phyloP scores from a whole-genome alignment of 768 basidiomycete genomes.

The Pleurotus salmoneostramineus region DNA sequence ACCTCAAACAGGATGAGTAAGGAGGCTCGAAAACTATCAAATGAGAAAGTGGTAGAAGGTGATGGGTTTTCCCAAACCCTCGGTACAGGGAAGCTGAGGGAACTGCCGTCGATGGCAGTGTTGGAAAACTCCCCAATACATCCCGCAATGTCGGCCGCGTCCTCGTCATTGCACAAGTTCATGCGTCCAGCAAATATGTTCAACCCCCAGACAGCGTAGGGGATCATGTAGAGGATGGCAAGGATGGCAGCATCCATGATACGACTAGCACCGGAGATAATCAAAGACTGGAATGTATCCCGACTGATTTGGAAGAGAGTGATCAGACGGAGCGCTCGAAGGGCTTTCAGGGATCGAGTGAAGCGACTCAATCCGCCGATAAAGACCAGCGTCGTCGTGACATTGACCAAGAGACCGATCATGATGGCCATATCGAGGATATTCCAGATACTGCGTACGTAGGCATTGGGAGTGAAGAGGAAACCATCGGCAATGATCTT shows the following conservation, averaged over 20 bases:
- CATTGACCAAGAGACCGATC: conserved; percentile 69
- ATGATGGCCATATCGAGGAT: conserved; percentile 85
- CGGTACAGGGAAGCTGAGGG: conserved; percentile 72
- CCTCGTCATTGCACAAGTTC: conserved; percentile 78
- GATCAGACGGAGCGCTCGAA: conserved; percentile 85
- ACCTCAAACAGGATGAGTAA: conserved; percentile 94
- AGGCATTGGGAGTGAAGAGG: conserved; percentile 87
- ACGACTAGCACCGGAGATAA: conserved; percentile 80
- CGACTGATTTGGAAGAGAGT: conserved; percentile 87
- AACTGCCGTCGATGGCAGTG: conserved; percentile 47
- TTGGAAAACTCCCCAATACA: conserved; percentile 77
- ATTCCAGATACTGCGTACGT: conserved; percentile 91
- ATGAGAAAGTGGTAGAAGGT: conserved; percentile 80
- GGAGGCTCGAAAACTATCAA: conserved; percentile 81
- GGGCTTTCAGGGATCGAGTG: conserved; percentile 81
- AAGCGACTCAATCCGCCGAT: conserved; percentile 78
- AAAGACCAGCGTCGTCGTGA: conserved; percentile 67
- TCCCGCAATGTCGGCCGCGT: conserved; percentile 46
- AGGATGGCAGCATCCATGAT: conserved; percentile 89
- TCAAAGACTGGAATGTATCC: conserved; percentile 79
- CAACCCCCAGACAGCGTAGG: conserved; percentile 90
- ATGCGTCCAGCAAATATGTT: conserved; percentile 88
- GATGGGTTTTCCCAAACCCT: conserved; percentile 88
- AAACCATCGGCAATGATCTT: conserved; percentile 94
- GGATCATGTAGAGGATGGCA: conserved; percentile 88